Conservation (phyloP, 345 rosid species). For the Hevea brasiliensis region DNA sequence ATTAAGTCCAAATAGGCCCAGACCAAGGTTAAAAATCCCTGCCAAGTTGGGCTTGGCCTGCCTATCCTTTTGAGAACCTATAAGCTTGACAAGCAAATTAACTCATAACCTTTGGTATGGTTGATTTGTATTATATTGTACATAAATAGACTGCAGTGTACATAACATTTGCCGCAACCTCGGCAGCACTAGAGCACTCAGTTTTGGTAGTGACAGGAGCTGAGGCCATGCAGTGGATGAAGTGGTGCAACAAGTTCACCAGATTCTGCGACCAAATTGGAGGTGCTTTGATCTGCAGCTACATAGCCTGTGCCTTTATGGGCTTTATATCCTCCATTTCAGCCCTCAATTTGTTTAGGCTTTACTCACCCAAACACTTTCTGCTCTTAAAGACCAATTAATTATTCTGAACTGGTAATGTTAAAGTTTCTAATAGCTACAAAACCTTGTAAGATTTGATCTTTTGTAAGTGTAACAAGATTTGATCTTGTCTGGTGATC, state of each 20-base stretch:
- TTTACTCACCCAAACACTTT: slow-evolving; percentile 53
- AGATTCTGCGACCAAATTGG: slow-evolving; percentile 72
- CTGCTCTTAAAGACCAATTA: slow-evolving; percentile 37
- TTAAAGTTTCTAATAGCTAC: no score
- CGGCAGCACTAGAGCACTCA: slow-evolving; percentile 46
- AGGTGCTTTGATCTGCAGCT: slow-evolving; percentile 44
- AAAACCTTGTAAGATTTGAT: no score
- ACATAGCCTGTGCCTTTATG: slow-evolving; percentile 37
- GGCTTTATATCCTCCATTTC: slow-evolving; percentile 45
- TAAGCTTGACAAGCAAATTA: no score
- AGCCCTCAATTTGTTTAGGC: slow-evolving; percentile 64
- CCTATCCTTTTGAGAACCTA: no score
- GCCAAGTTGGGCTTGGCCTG: no score
- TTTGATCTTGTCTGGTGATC: no score
- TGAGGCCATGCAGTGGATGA: slow-evolving; percentile 62
- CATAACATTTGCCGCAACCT: slow-evolving; percentile 42
- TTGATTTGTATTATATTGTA: no score
- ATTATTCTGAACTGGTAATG: not conserved
- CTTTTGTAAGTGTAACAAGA: no score
- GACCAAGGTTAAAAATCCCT: no score
- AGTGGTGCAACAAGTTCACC: slow-evolving; percentile 60
- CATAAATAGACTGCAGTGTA: slow-evolving; percentile 46
- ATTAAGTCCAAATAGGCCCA: no score
- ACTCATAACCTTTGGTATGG: no score
- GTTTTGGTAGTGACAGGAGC: slow-evolving; percentile 48